A percentile compares a stretch with the other conserved stretches of the same genome.
phyloP scores from a whole-genome alignment of 2,329 filamentous ascomycete genomes.

The Xylariaceae sp. region DNA sequence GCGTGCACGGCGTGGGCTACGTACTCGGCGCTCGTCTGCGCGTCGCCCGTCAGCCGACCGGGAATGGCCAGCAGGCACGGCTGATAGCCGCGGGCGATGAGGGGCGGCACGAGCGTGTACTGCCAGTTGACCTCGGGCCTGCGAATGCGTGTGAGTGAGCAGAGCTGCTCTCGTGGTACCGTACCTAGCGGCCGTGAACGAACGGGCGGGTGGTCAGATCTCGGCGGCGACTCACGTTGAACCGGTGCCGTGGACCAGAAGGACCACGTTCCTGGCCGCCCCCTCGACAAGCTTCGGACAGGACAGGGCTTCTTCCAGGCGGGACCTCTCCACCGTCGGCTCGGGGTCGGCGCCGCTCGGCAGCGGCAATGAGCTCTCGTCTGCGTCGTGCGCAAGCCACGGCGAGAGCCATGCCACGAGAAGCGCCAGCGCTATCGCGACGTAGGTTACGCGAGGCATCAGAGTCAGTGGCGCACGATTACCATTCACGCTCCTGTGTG shows the following conservation, averaged over 20 bases:
- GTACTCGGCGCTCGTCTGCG: constrained; percentile 2
- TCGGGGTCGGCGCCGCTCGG: constrained; percentile 2
- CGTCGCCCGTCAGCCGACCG: not conserved
- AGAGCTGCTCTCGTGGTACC: not conserved
- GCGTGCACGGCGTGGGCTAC: not conserved
- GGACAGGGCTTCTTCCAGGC: constrained; percentile 1
- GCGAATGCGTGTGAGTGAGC: not conserved
- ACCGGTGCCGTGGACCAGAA: constrained; percentile 4
- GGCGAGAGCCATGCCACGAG: not conserved
- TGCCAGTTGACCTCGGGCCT: constrained; percentile 3
- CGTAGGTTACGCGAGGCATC: not conserved
- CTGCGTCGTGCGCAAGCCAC: not conserved
- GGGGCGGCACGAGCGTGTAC: constrained; percentile 1
- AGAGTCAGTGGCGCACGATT: too few species aligned
- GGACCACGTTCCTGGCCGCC: constrained; percentile 1
- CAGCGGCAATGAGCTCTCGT: not conserved
- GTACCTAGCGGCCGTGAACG: not conserved
- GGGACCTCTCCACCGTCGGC: not conserved
- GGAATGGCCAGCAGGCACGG: constrained; percentile 1
- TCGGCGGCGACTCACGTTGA: constrained; percentile 3
- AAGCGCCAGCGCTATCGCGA: not conserved
- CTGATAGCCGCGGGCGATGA: constrained; percentile 1
- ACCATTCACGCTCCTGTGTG: too few species aligned
- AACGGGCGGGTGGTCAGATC: too few species aligned
- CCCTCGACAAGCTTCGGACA: constrained; percentile 1